phyloP scores from a whole-genome alignment of 257 asterid species.

The Ajuga chamaepitys region DNA sequence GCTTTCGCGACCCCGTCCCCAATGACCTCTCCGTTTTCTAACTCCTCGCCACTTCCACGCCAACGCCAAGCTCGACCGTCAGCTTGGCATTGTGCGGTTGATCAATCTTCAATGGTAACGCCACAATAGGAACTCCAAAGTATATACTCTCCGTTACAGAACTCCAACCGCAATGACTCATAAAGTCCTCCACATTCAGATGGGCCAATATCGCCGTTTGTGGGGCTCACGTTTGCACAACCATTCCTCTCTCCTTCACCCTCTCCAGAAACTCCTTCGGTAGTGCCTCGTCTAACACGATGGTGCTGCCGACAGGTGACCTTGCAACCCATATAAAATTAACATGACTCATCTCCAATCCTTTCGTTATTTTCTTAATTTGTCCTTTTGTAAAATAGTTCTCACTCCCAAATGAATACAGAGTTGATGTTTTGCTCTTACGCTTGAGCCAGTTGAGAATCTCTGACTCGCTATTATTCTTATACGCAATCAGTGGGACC shows the following conservation, averaged over 20 bases:
- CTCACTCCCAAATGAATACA: constrained; percentile 16
- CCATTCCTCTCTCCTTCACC: constrained; percentile 13
- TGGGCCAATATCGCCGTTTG: constrained; percentile 24
- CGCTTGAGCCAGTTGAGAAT: background rate
- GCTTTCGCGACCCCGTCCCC: constrained; percentile 20
- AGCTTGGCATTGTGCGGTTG: constrained; percentile 29
- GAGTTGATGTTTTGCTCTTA: background rate
- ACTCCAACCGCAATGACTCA: constrained; percentile 40
- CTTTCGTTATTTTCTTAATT: constrained; percentile 9
- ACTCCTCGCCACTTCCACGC: constrained; percentile 23
- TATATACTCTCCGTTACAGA: constrained; percentile 10
- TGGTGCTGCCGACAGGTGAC: constrained; percentile 8
- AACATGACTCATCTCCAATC: constrained; percentile 6
- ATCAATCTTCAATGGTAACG: constrained; percentile 26
- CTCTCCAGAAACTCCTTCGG: constrained; percentile 27
- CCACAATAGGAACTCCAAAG: constrained; percentile 24
- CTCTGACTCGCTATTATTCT: background rate
- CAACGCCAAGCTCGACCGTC: constrained; percentile 25
- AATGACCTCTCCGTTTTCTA: background rate
- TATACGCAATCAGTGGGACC: background rate
- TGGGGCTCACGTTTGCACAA: constrained; percentile 26
- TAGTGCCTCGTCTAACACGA: background rate
- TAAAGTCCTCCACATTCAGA: constrained; percentile 20
- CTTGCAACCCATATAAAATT: background rate
- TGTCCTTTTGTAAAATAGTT: background rate